Evolutionary conservation across 257 asterid species (phyloP).

Genomic region (Lavandula angustifolia): DNA sequence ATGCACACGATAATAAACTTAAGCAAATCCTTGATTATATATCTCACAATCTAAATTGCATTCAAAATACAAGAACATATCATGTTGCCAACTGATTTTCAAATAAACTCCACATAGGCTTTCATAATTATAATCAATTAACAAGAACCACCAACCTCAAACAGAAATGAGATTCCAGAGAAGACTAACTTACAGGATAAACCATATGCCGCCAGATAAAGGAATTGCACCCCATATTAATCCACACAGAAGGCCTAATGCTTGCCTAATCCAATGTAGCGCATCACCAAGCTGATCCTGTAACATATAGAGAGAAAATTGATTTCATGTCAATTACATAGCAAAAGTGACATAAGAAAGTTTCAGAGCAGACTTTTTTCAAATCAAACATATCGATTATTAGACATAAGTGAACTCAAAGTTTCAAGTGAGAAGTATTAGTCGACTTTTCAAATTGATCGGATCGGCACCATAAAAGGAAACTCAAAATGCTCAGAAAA

Average conservation of each 20-base stretch:
- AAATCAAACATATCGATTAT: constrained; percentile 2
- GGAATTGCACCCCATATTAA: constrained; percentile 94
- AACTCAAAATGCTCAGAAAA: no score
- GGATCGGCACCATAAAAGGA: no score
- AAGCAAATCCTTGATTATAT: not conserved
- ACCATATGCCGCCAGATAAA: constrained; percentile 87
- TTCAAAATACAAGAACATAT: not conserved
- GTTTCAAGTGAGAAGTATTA: not conserved
- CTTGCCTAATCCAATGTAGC: constrained; percentile 95
- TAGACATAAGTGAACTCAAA: constrained; percentile 14
- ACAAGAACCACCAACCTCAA: constrained; percentile 20
- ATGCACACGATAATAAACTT: not conserved
- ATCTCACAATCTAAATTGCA: not conserved
- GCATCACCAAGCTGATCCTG: constrained; percentile 97
- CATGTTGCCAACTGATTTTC: constrained; percentile 16
- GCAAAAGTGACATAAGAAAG: not conserved
- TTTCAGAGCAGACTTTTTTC: constrained; percentile 7
- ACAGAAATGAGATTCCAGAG: constrained; percentile 19
- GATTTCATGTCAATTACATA: constrained; percentile 14
- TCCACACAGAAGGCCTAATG: constrained; percentile 71
- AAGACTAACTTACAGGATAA: constrained; percentile 63
- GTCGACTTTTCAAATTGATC: constrained; percentile 10
- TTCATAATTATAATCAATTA: constrained; percentile 10
- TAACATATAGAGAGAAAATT: constrained; percentile 30
- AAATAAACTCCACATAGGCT: not conserved